Conservation (phyloP, 352 stramenopile species). For the Blastocystis sp. region DNA sequence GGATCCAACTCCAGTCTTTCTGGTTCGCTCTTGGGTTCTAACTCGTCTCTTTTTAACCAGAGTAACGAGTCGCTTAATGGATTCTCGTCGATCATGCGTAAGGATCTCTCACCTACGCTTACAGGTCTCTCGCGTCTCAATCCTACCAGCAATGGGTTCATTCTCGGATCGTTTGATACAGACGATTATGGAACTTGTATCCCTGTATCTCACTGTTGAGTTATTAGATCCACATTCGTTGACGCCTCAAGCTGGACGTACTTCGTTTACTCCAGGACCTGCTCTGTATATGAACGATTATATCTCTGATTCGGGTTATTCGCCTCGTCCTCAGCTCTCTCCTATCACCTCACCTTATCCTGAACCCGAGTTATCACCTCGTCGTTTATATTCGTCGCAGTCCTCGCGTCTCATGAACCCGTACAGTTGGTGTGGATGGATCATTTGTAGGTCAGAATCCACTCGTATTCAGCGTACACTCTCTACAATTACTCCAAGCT, state of each 20-base stretch:
- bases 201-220: neutral
- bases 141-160: neutral
- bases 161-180: constrained; percentile 21
- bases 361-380: constrained; percentile 9
- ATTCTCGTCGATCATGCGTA: neutral
- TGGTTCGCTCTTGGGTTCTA: neutral
- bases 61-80: neutral
- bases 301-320: constrained; percentile 30
- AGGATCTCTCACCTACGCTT: neutral
- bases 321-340: neutral
- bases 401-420: neutral
- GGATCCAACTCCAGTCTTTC: neutral
- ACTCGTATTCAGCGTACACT: constrained; percentile 27
- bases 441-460: constrained; percentile 1
- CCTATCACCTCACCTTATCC: constrained; percentile 20
- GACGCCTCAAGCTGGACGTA: neutral
- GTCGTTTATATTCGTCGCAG: neutral
- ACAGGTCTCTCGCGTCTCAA: neutral
- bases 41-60: neutral
- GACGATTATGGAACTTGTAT: neutral
- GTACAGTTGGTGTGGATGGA: neutral
- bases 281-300: constrained; percentile 51
- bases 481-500: neutral
- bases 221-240: neutral
- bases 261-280: neutral